Percentiles rank a stretch among this genome's conserved stretches.
These are phyloP conservation scores for Bombardia bombarda DNA, from an alignment of 495 filamentous ascomycete species.

Conservation along the genomic window DNA sequence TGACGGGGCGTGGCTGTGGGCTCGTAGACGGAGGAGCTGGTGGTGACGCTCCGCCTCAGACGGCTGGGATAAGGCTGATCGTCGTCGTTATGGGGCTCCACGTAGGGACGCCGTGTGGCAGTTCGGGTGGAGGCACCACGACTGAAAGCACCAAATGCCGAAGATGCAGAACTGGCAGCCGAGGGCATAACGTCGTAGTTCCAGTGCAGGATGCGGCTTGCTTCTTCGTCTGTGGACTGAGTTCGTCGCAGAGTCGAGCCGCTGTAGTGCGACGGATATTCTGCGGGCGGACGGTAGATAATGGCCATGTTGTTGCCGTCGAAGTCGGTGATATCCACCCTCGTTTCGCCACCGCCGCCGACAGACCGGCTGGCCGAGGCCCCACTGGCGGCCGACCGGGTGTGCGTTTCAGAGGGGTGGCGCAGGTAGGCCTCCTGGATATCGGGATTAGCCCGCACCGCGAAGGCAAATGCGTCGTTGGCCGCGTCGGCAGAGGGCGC, in stretches of 20 bases:
- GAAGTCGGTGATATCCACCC: slow-evolving; percentile 34
- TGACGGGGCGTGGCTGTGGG: slow-evolving; percentile 23
- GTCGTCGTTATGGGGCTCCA: slow-evolving; percentile 10
- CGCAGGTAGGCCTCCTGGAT: slow-evolving; percentile 8
- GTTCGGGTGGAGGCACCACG: slow-evolving; percentile 12
- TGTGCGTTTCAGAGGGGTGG: slow-evolving; percentile 12
- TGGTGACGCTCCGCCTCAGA: slow-evolving; percentile 25
- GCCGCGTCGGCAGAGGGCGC: slow-evolving; percentile 33
- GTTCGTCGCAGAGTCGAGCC: slow-evolving; percentile 26
- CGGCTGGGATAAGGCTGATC: slow-evolving; percentile 16
- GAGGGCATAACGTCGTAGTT: slow-evolving; percentile 35
- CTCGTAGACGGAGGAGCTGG: slow-evolving; percentile 25
- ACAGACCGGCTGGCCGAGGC: slow-evolving; percentile 10
- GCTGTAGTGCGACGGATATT: slow-evolving; percentile 23
- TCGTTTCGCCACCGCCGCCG: slow-evolving; percentile 21
- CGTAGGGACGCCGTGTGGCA: slow-evolving; percentile 13
- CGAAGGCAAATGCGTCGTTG: slow-evolving; percentile 34
- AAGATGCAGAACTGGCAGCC: slow-evolving; percentile 1
- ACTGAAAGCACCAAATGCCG: slow-evolving; percentile 14
- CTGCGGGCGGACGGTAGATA: slow-evolving; percentile 24
- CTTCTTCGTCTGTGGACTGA: slow-evolving; percentile 33
- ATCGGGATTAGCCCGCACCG: slow-evolving; percentile 32
- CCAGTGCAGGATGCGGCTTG: slow-evolving; percentile 42
- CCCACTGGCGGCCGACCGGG: slow-evolving; percentile 10
- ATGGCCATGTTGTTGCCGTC: slow-evolving; percentile 48